phyloP scores from a whole-genome alignment of 345 rosid species.

The Atalantia buxifolia region DNA sequence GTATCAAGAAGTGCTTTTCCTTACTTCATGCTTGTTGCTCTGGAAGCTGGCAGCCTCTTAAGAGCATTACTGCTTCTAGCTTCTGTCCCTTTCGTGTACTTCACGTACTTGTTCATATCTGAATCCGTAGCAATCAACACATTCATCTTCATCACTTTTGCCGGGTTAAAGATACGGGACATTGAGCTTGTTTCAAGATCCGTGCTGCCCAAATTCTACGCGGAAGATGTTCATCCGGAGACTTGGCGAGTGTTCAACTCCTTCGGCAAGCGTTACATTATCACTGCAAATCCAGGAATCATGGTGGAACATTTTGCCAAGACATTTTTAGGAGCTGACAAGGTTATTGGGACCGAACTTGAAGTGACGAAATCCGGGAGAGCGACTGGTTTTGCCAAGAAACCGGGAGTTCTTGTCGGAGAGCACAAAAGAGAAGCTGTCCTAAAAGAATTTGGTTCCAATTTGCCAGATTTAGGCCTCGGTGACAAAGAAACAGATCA shows the following conservation, averaged over 20 bases:
- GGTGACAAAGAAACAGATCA: constrained; percentile 75
- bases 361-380: constrained; percentile 65
- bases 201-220: constrained; percentile 75
- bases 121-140: constrained; percentile 65
- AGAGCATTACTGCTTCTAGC: constrained; percentile 60
- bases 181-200: constrained; percentile 79
- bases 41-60: constrained; percentile 79
- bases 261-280: constrained; percentile 65
- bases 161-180: constrained; percentile 64
- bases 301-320: constrained; percentile 88
- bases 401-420: constrained; percentile 69
- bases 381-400: constrained; percentile 71
- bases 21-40: constrained; percentile 78
- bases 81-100: constrained; percentile 72
- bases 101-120: constrained; percentile 54
- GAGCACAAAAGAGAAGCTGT: constrained; percentile 62
- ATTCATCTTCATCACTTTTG: constrained; percentile 62
- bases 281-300: constrained; percentile 77
- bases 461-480: constrained; percentile 74
- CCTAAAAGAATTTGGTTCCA: constrained; percentile 52
- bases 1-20: constrained; percentile 83
- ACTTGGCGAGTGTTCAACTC: constrained; percentile 78
- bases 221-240: constrained; percentile 86
- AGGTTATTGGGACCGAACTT: constrained; percentile 81
- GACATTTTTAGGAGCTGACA: constrained; percentile 64